These are phyloP conservation scores for Cercospora sp. DNA, from an alignment of 2,329 filamentous ascomycete genomes.

Conservation along the genomic window DNA sequence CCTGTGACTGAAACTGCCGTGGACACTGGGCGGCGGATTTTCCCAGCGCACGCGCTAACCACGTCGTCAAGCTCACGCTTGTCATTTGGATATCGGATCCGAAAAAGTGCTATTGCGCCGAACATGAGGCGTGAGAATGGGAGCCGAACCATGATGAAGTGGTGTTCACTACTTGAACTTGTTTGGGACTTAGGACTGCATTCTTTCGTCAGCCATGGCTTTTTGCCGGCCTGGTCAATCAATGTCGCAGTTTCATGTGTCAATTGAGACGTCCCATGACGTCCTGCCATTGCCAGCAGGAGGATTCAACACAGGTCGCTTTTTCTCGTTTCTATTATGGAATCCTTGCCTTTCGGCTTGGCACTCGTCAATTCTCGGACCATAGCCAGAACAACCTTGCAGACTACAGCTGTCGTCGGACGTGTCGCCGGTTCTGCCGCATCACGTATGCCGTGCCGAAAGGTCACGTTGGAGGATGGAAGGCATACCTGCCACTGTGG, in stretches of 20 bases:
- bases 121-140: conserved; percentile 4
- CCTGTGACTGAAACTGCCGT: neutral
- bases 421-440: neutral
- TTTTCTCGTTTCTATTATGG: neutral
- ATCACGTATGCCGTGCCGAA: neutral
- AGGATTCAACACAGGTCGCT: neutral
- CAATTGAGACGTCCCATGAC: neutral
- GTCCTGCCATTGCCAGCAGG: neutral
- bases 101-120: conserved; percentile 1
- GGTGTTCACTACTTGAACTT: neutral
- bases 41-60: neutral
- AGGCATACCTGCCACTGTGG: neutral
- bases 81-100: neutral
- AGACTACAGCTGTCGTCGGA: neutral
- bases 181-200: neutral
- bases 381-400: neutral
- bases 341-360: neutral
- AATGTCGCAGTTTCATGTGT: neutral
- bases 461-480: neutral
- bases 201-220: neutral
- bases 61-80: neutral
- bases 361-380: neutral
- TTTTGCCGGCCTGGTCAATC: neutral
- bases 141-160: neutral
- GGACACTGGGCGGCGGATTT: neutral